Conservation (phyloP, 441 rosid species). For the Erodium trifolium region DNA sequence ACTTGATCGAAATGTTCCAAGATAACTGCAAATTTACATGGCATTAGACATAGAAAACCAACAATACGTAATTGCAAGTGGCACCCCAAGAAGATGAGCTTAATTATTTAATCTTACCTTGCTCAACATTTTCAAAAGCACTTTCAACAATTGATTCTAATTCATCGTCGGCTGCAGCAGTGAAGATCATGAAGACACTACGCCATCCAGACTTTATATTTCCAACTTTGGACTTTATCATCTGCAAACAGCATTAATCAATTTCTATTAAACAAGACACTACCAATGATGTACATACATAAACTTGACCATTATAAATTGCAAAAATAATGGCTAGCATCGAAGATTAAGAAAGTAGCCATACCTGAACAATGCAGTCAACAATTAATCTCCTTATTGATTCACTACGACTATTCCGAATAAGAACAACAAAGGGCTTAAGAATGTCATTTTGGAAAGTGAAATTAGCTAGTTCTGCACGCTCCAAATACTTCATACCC, state of each 20-base stretch:
- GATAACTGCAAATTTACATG: constrained; percentile 62
- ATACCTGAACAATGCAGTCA: constrained; percentile 97
- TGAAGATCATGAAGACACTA: no score
- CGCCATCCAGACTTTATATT: no score
- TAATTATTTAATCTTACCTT: constrained; percentile 44
- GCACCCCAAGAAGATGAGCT: constrained; percentile 12
- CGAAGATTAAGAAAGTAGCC: constrained; percentile 20
- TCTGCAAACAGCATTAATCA: constrained; percentile 42
- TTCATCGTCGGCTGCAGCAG: no score
- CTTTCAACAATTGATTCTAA: constrained; percentile 86
- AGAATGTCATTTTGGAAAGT: constrained; percentile 98
- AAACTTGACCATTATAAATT: not conserved
- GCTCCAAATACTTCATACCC: constrained; percentile 95
- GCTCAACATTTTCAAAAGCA: constrained; percentile 99
- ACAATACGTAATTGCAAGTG: constrained; percentile 8
- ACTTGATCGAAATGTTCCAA: constrained; percentile 99
- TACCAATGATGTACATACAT: constrained; percentile 1
- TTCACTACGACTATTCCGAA: constrained; percentile 89
- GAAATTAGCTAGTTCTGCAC: constrained; percentile 93
- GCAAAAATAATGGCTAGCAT: constrained; percentile 6
- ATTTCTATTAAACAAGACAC: not conserved
- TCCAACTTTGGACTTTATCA: constrained; percentile 95
- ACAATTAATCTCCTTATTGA: constrained; percentile 86
- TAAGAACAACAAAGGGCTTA: constrained; percentile 92
- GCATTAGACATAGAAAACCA: constrained; percentile 24